phyloP scores from a whole-genome alignment of 2,329 filamentous ascomycete genomes.

The Nannizzia gypsea region DNA sequence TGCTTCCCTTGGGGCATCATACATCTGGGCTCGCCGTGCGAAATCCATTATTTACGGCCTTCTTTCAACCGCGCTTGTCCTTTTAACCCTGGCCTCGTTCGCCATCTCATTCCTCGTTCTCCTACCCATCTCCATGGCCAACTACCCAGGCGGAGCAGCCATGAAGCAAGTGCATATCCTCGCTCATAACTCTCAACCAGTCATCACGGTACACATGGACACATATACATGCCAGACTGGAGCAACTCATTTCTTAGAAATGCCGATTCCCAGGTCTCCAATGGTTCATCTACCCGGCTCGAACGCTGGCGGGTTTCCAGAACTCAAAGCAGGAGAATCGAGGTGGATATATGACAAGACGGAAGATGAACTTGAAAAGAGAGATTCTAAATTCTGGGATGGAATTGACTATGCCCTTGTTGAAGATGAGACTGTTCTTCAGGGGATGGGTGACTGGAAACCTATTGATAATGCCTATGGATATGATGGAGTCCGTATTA shows the following conservation, averaged over 20 bases:
- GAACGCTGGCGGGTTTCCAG: conserved; percentile 14
- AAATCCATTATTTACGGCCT: conserved; percentile 49
- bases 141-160: conserved; percentile 85
- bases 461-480: conserved; percentile 39
- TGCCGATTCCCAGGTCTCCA: conserved; percentile 17
- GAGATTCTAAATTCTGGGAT: conserved; percentile 44
- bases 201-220: conserved; percentile 42
- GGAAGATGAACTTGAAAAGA: conserved; percentile 38
- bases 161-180: conserved; percentile 38
- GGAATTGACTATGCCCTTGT: conserved; percentile 48
- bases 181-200: conserved; percentile 19
- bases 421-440: conserved; percentile 29
- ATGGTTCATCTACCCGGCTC: conserved; percentile 17
- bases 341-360: conserved; percentile 51
- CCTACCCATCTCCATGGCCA: conserved; percentile 70
- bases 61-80: conserved; percentile 43
- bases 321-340: conserved; percentile 14
- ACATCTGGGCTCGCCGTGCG: conserved; percentile 53
- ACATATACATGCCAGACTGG: conserved; percentile 54
- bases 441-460: conserved; percentile 39
- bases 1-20: conserved; percentile 60
- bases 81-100: conserved; percentile 51
- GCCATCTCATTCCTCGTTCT: conserved; percentile 55
- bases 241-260: conserved; percentile 48
- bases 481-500: conserved; percentile 39